Conservation (phyloP, 139 green algal species). For the Haematococcus lacustris region DNA sequence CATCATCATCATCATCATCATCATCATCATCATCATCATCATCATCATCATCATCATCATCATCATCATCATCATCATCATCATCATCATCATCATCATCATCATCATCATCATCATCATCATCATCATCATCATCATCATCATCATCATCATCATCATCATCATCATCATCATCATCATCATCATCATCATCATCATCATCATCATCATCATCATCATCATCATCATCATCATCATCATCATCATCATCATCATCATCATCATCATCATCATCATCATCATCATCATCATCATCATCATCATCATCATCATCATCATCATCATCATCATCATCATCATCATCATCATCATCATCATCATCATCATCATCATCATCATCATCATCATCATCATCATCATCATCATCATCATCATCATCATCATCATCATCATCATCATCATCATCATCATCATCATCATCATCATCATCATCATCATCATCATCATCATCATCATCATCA, state of each 20-base stretch:
- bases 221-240: constrained; percentile 4
- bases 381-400: constrained; percentile 4
- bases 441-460: constrained; percentile 4
- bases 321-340: constrained; percentile 4
- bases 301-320: constrained; percentile 4
- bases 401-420: constrained; percentile 4
- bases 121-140: constrained; percentile 4
- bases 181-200: constrained; percentile 4
- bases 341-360: constrained; percentile 4
- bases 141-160: constrained; percentile 4
- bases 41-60: constrained; percentile 4
- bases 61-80: constrained; percentile 4
- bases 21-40: constrained; percentile 4
- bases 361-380: constrained; percentile 4
- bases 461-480: constrained; percentile 4
- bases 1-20: constrained; percentile 4
- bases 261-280: constrained; percentile 4
- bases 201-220: constrained; percentile 4
- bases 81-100: constrained; percentile 4
- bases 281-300: constrained; percentile 4
- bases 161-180: constrained; percentile 4
- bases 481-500: constrained; percentile 4
- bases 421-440: constrained; percentile 4
- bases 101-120: constrained; percentile 4
- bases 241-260: constrained; percentile 4